phyloP scores from a whole-genome alignment of 106 monocot genomes.

The Dioscorea alata region DNA sequence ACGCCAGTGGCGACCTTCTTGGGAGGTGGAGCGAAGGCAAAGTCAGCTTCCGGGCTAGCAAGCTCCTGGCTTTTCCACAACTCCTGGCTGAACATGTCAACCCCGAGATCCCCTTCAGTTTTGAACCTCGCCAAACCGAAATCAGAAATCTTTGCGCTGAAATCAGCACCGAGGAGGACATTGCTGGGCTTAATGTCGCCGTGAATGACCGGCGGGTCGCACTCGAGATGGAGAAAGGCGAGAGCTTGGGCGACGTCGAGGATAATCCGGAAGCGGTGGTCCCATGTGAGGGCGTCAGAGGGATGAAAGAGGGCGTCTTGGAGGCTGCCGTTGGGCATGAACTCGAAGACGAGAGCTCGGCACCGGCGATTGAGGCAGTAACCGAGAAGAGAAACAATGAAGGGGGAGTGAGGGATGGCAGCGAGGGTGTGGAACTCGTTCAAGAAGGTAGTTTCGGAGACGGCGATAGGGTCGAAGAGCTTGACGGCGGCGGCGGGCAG shows the following conservation, averaged over 20 bases:
- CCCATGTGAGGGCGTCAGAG: slow-evolving; percentile 14
- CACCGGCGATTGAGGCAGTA: slow-evolving; percentile 37
- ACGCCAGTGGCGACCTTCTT: not conserved
- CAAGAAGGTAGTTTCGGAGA: slow-evolving; percentile 22
- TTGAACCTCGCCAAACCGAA: slow-evolving; percentile 67
- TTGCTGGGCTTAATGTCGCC: slow-evolving; percentile 95
- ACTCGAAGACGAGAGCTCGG: slow-evolving; percentile 47
- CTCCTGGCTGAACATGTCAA: slow-evolving; percentile 27
- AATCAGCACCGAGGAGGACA: slow-evolving; percentile 54
- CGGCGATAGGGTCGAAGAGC: slow-evolving; percentile 17
- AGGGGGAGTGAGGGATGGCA: slow-evolving; percentile 37
- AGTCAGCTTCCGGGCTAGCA: slow-evolving; percentile 8
- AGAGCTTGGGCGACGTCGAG: slow-evolving; percentile 50
- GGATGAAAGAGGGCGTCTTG: slow-evolving; percentile 50
- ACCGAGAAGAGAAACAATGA: slow-evolving; percentile 50
- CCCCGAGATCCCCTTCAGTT: not conserved
- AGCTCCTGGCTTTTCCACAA: slow-evolving; percentile 29
- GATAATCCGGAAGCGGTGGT: slow-evolving; percentile 36
- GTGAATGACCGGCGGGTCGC: slow-evolving; percentile 80
- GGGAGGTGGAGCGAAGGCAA: slow-evolving; percentile 5
- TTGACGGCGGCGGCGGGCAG: slow-evolving; percentile 43
- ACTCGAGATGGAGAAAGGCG: slow-evolving; percentile 54
- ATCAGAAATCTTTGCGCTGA: slow-evolving; percentile 66
- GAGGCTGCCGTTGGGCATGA: slow-evolving; percentile 46
- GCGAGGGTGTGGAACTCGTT: slow-evolving; percentile 45